These are phyloP conservation scores for Tulasnella sp. DNA, from an alignment of 768 basidiomycete species.

Conservation along the genomic window DNA sequence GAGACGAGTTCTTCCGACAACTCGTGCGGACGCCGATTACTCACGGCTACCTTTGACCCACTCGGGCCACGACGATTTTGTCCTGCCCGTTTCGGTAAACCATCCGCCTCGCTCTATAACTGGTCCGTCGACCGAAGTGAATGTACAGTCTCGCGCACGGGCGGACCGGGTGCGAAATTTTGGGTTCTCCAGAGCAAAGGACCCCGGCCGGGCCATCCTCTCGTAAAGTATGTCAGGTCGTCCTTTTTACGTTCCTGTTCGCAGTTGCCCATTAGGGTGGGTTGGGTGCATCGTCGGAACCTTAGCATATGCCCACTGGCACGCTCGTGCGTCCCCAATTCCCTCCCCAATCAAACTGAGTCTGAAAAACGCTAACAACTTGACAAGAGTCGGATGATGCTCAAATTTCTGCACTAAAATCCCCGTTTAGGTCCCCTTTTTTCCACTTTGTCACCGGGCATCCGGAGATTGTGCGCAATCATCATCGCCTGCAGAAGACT, in stretches of 20 bases:
- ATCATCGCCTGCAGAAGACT: not conserved
- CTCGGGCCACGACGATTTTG: not conserved
- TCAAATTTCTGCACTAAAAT: not conserved
- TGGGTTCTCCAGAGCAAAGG: not conserved
- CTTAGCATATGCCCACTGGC: constrained; percentile 5
- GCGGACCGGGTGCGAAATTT: not conserved
- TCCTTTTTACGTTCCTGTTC: constrained; percentile 2
- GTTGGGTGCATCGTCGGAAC: constrained; percentile 2
- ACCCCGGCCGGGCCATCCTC: not conserved
- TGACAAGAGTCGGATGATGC: not conserved
- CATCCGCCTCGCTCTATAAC: not conserved
- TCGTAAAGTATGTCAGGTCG: not conserved
- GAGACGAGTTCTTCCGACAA: constrained; percentile 3
- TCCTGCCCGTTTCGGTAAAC: not conserved
- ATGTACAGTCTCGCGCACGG: not conserved
- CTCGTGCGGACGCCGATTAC: constrained; percentile 6
- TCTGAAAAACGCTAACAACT: not conserved
- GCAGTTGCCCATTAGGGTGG: not conserved
- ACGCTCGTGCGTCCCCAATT: not conserved
- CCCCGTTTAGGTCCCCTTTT: not conserved
- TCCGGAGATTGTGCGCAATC: not conserved
- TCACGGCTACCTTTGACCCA: not conserved
- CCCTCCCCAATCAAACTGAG: not conserved
- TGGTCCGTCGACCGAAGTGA: not conserved
- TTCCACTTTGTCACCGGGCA: not conserved